phyloP scores from a whole-genome alignment of 805 yeast species.

The Ogataea degrootiae region DNA sequence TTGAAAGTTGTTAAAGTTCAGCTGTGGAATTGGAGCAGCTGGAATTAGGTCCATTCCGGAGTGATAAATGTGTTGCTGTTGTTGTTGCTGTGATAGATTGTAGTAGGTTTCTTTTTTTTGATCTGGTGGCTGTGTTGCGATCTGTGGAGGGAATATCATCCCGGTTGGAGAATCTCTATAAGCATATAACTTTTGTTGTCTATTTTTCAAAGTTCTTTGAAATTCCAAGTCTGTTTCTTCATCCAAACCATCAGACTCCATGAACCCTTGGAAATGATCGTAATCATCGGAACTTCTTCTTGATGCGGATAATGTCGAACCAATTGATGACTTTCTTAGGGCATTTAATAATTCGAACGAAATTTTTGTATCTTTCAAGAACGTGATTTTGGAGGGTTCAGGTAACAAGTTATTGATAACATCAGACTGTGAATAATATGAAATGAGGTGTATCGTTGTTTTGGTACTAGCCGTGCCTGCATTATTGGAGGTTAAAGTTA shows the following conservation, averaged over 20 bases:
- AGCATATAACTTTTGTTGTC: constrained; percentile 5
- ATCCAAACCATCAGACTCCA: constrained; percentile 22
- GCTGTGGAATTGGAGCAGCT: constrained; percentile 1
- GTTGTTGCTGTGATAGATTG: not conserved
- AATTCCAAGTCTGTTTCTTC: constrained; percentile 14
- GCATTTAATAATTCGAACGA: constrained; percentile 49
- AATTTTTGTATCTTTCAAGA: constrained; percentile 45
- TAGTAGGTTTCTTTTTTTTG: not conserved
- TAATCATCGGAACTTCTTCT: constrained; percentile 11
- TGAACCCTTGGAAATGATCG: constrained; percentile 15
- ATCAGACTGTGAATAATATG: constrained; percentile 75
- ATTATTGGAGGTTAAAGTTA: constrained; percentile 38
- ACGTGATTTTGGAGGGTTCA: constrained; percentile 52
- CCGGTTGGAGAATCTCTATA: constrained; percentile 2
- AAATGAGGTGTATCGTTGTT: constrained; percentile 65
- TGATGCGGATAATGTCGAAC: constrained; percentile 31
- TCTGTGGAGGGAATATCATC: constrained; percentile 1
- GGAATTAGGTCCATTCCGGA: constrained; percentile 1
- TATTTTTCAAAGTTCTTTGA: constrained; percentile 12
- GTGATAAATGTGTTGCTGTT: not conserved
- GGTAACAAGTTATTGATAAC: constrained; percentile 52
- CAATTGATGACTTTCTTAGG: constrained; percentile 53
- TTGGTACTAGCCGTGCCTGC: constrained; percentile 11
- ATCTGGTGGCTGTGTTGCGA: not conserved
- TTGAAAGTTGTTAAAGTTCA: constrained; percentile 7